Percentiles rank a stretch among this genome's conserved stretches.
phyloP scores from a whole-genome alignment of 192 early-diverging fungal species.

The Chytriomyces sp. region DNA sequence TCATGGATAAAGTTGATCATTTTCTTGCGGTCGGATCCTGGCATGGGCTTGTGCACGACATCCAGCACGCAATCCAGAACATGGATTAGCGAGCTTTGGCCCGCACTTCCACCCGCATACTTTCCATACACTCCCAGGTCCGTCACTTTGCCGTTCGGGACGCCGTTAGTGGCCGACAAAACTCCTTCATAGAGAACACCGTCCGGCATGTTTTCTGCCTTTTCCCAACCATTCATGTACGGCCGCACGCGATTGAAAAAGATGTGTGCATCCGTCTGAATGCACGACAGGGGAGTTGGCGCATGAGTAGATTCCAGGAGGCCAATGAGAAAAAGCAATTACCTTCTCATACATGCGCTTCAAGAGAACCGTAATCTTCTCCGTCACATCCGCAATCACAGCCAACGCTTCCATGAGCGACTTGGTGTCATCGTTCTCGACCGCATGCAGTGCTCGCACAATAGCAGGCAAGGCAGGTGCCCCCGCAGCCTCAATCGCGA shows the following conservation, averaged over 20 bases:
- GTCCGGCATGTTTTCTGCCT: slow-evolving; percentile 80
- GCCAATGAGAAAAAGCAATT: neutral
- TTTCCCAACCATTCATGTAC: slow-evolving; percentile 90
- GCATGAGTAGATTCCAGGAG: neutral
- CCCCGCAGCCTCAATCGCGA: slow-evolving; percentile 82
- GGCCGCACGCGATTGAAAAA: slow-evolving; percentile 93
- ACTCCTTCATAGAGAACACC: slow-evolving; percentile 96
- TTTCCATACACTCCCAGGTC: slow-evolving; percentile 46
- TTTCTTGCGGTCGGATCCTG: slow-evolving; percentile 30
- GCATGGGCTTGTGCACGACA: slow-evolving; percentile 66
- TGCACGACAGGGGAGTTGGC: neutral
- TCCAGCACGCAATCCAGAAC: slow-evolving; percentile 86
- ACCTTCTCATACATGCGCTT: slow-evolving; percentile 82
- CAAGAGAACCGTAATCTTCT: slow-evolving; percentile 39
- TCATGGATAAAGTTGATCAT: slow-evolving; percentile 79
- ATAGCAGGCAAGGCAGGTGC: slow-evolving; percentile 72
- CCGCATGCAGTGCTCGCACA: slow-evolving; percentile 63
- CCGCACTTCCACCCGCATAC: slow-evolving; percentile 89
- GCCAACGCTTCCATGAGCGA: slow-evolving; percentile 54
- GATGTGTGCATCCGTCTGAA: slow-evolving; percentile 81
- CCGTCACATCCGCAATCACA: slow-evolving; percentile 49
- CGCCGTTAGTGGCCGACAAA: slow-evolving; percentile 1
- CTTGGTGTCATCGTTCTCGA: slow-evolving; percentile 53
- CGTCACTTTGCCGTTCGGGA: slow-evolving; percentile 20
- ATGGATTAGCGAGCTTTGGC: slow-evolving; percentile 92